Evolutionary conservation across 768 basidiomycete species (phyloP).

Genomic region (Mycena crocata): DNA sequence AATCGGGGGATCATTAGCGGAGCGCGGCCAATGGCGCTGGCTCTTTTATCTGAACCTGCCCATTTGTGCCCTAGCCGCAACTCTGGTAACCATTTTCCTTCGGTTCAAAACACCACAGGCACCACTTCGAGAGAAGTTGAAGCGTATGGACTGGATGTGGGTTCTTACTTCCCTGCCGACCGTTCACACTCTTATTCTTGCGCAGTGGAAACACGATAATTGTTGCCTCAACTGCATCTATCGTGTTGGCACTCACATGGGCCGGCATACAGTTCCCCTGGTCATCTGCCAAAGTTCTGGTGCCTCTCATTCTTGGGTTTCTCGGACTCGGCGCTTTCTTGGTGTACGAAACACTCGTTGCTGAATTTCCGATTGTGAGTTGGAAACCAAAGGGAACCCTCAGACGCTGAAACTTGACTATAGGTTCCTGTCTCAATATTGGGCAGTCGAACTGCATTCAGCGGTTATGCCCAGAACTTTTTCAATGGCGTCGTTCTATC

Average conservation of each 20-base stretch:
- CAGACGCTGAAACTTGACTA: slow-evolving; percentile 21
- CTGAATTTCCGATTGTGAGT: slow-evolving; percentile 43
- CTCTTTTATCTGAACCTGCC: slow-evolving; percentile 54
- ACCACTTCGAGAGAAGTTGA: slow-evolving; percentile 46
- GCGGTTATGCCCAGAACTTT: no score
- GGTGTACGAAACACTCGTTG: slow-evolving; percentile 48
- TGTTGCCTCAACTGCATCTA: slow-evolving; percentile 47
- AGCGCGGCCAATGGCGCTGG: slow-evolving; percentile 52
- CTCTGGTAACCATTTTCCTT: neutral
- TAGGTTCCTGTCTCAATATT: neutral
- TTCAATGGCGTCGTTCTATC: no score
- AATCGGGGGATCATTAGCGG: slow-evolving; percentile 49
- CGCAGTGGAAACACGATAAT: slow-evolving; percentile 57
- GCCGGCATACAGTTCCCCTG: slow-evolving; percentile 58
- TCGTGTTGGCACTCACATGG: slow-evolving; percentile 58
- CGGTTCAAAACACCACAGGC: slow-evolving; percentile 43
- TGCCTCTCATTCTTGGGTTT: slow-evolving; percentile 56
- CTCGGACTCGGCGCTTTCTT: slow-evolving; percentile 52
- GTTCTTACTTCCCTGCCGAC: slow-evolving; percentile 20
- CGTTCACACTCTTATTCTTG: neutral
- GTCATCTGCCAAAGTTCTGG: slow-evolving; percentile 53
- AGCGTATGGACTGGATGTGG: slow-evolving; percentile 57
- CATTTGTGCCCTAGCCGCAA: neutral
- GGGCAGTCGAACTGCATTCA: neutral
- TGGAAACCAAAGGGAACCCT: slow-evolving; percentile 19